Evolutionary conservation across 176 grass and related monocot genomes (phyloP).

Genomic region (Cocos nucifera): DNA sequence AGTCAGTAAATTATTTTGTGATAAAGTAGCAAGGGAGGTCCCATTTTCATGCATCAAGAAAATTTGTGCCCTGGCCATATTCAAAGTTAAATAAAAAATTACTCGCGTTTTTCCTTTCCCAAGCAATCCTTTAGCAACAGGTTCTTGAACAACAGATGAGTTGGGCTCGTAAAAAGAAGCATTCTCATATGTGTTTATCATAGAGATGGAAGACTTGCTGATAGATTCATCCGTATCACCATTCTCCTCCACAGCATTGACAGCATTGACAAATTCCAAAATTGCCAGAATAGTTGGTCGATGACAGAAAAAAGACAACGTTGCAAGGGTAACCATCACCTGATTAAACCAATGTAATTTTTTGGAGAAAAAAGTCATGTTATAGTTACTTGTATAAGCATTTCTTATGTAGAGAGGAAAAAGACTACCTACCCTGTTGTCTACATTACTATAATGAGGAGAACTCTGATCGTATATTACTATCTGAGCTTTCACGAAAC

Average conservation of each 20-base stretch:
- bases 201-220: slow-evolving; percentile 19
- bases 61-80: slow-evolving; percentile 89
- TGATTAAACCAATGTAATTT: slow-evolving; percentile 25
- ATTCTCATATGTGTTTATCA: slow-evolving; percentile 16
- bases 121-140: slow-evolving; percentile 56
- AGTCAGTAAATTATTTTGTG: slow-evolving; percentile 83
- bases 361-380: no score
- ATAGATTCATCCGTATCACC: slow-evolving; percentile 30
- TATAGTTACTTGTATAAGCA: not conserved
- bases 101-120: slow-evolving; percentile 84
- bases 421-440: slow-evolving; percentile 60
- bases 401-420: not conserved
- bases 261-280: slow-evolving; percentile 86
- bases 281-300: slow-evolving; percentile 85
- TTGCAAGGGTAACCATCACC: slow-evolving; percentile 82
- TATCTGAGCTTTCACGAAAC: slow-evolving; percentile 97
- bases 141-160: slow-evolving; percentile 37
- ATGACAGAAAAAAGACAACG: slow-evolving; percentile 87
- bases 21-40: slow-evolving; percentile 62
- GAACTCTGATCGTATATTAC: slow-evolving; percentile 83
- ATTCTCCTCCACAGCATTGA: slow-evolving; percentile 51
- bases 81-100: slow-evolving; percentile 93
- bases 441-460: slow-evolving; percentile 73
- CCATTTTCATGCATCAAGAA: slow-evolving; percentile 82
- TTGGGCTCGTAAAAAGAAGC: slow-evolving; percentile 27